Percentiles rank a stretch among this genome's conserved stretches.
Conservation (phyloP, 306 rosid species). For the Erythrophleum fordii region DNA sequence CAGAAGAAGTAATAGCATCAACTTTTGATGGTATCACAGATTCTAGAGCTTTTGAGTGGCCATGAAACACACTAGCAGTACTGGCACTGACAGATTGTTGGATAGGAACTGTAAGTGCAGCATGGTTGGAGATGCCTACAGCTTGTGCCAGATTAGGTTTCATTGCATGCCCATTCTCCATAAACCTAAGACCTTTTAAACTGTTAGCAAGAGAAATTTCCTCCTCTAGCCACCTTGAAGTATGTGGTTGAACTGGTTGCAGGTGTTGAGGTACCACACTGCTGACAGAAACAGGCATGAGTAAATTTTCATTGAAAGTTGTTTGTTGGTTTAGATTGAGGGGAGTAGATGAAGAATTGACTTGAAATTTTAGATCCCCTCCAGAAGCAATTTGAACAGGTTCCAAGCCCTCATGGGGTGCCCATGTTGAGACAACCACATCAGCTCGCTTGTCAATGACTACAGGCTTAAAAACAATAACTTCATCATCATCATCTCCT, state of each 20-base stretch:
- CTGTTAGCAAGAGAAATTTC: conserved; percentile 58
- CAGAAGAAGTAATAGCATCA: conserved; percentile 52
- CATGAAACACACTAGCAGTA: conserved; percentile 43
- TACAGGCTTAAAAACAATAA: conserved; percentile 87
- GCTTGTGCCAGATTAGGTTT: conserved; percentile 52
- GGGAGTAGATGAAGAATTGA: conserved; percentile 42
- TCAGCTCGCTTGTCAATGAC: conserved; percentile 70
- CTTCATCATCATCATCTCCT: conserved; percentile 92
- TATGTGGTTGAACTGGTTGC: conserved; percentile 53
- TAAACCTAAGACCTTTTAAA: conserved; percentile 59
- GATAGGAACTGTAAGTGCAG: conserved; percentile 51
- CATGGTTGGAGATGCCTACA: conserved; percentile 44
- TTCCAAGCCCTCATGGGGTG: conserved; percentile 48
- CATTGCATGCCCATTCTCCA: conserved; percentile 66
- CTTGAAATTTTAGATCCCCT: conserved; percentile 53
- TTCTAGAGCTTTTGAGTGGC: conserved; percentile 54
- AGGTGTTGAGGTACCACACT: conserved; percentile 51
- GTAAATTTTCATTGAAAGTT: background rate
- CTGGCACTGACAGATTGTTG: conserved; percentile 58
- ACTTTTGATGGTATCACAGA: conserved; percentile 47
- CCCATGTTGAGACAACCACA: conserved; percentile 49
- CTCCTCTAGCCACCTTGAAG: conserved; percentile 64
- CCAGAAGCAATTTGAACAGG: conserved; percentile 52
- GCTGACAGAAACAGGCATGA: conserved; percentile 47
- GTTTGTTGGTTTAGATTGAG: conserved; percentile 46